Base-by-base conservation (phyloP, 352 stramenopile species). In the Aphanomyces euteiches region DNA sequence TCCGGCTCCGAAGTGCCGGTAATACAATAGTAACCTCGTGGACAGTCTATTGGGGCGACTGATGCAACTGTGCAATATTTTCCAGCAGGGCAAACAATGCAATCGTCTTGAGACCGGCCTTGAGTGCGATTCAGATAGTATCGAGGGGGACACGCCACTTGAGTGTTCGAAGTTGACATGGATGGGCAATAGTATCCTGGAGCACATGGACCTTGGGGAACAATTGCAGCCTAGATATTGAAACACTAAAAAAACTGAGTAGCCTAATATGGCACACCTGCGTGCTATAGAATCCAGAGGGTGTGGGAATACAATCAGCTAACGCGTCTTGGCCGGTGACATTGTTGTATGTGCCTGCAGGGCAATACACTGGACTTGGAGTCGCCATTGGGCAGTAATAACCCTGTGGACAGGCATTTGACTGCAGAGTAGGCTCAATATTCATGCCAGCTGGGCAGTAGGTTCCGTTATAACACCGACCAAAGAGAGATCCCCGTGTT, bases 391-490 rank as follows among this genome's bases (percentile, higher is more conserved):
- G 86, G 56, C 90, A 96, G 41, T 88, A 95, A 64, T 90, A 90
- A 0, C 81, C 89, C n/a, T 69, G 56, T n/a, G 87, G 88, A 74
- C 89, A 96, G 0, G 88, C 80, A 72, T 96, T 83, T 5, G 76
- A 71, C 40, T 83, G 75, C 3, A 96, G 73, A 13, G 78, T 84
- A 13, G 89, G 89, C 72, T 94, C 88, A 17, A 79, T 80, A 34
- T 82, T 85, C 5, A 76, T 88, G 3, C 88, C 86, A 8, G 69
- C 36, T 2, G 85, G 80, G 56, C 90, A 97, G 67, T 94, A 95
- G 15, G 87, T 94, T 28, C 89, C 89, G 45, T 95, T 95, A 74
- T 95, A 96, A 63, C 89, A 96, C 12, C 80, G 80, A 4, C 89
- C 89, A 53, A 78, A 91, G 1, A 90, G 69, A 7, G 87, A 77